Base-by-base conservation (phyloP, 768 basidiomycete species). In the Amanita rimosa region DNA sequence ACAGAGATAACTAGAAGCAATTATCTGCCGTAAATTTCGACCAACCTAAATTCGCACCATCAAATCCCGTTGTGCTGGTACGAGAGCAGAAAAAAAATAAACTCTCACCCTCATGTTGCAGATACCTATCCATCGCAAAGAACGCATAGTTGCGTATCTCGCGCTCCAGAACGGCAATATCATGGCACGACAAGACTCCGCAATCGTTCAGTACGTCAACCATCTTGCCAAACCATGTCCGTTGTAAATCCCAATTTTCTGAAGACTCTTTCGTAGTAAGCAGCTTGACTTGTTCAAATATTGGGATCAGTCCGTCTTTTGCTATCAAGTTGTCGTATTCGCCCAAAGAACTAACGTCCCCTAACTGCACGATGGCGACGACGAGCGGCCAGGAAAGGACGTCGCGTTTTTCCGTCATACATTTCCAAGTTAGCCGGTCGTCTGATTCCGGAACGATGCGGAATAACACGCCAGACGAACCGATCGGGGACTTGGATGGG, bases 161-260 rank as follows among this genome's bases (percentile, higher is more conserved):
- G 52, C 72, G 59, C 60, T 75, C 73, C 21, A 75, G 56, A 22
- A 70, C 49, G 70, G 69, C 70, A 17, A 67, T 69, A 63, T 75
- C 73, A 45, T 73, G 69, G 56, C 73, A 75, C 34, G 66, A 66
- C 16, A 73, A 59, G 8, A 73, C 69, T 6, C 69, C 71, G 52
- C 70, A 73, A 50, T 75, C 73, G 54, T 73, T 67, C 52, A 75
- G 57, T n/a, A 67, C 64, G 40, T 65, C 65, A 13, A 73, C 69
- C 17, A 67, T 70, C 33, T 73, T 70, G 16, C 73, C 55, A 50
- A 75, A 75, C 72, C 72, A 75, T n/a, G 66, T 62, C 33, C 73
- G 59, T 2, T 70, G 70, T 54, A 72, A 73, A 46, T 73, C 73
- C 16, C 57, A 57, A 16, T 57, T 56, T 33, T 59, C 61, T 4